Evolutionary conservation across 2,329 filamentous ascomycete species (phyloP), one percentile per base, ranked within the genome.

Genomic region (Raffaelea deltoideospora): DNA sequence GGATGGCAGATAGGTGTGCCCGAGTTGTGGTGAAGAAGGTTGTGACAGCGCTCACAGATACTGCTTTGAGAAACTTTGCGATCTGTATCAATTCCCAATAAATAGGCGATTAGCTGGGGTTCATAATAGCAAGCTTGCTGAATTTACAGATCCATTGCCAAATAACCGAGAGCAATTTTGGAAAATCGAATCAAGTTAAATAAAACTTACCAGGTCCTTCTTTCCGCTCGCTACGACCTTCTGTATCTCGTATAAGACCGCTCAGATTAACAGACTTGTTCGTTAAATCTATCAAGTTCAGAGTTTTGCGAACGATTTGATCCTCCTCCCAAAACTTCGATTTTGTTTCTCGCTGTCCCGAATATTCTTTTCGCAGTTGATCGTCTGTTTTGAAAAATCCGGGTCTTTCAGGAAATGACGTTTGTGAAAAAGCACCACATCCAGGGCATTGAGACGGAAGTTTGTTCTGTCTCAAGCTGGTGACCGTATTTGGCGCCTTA

Each of bases 41-140:
- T 68, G 53, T 95, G 86, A 50, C 90, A 98, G 49, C 90, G 75
- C 47, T 90, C 80, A 58, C 90, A 98, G 7, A 93, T 58, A 2
- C 81, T 81, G 3, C 59, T 48, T 2, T 28, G 30, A 7, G 28
- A n/a, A 28, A 10, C 26, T 13, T 17, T 6, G 9, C 18, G 13
- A n/a, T 30, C 31, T n/a, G n/a, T n/a, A 9, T 4, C 31, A 5
- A 32, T 30, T 8, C 28, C n/a, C 9, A 30, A n/a, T 8, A 8
- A 30, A 30, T 30, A 10, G 5, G 7, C 10, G 19, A 9, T 6
- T 28, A 28, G 10, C 27, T 10, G 27, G n/a, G n/a, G n/a, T n/a
- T n/a, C n/a, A n/a, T n/a, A n/a, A n/a, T n/a, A n/a, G n/a, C n/a
- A n/a, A n/a, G n/a, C n/a, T n/a, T n/a, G n/a, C n/a, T n/a, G n/a